Percentiles rank a stretch among this genome's conserved stretches.
Evolutionary conservation across 768 basidiomycete species (phyloP).

Genomic region (Pleurotus salmoneostramineus): DNA sequence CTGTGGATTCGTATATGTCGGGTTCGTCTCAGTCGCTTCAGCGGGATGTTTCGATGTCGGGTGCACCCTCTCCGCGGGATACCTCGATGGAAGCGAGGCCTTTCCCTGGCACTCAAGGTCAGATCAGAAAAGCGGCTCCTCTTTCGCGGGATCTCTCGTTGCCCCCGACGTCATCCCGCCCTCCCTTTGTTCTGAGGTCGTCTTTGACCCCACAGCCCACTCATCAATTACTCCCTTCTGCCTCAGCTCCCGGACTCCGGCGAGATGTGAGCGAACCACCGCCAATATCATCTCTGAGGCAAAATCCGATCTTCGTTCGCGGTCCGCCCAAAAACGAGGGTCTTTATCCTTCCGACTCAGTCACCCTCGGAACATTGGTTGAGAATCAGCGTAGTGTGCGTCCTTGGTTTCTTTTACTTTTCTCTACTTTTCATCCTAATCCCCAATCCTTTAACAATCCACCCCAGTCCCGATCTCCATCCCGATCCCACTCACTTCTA

Average conservation of each 20-base stretch:
- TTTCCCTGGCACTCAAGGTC: constrained; percentile 8
- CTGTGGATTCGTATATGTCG: constrained; percentile 58
- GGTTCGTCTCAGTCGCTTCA: constrained; percentile 32
- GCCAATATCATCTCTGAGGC: constrained; percentile 52
- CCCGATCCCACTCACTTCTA: constrained; percentile 45
- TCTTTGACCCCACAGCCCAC: constrained; percentile 68
- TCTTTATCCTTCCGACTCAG: constrained; percentile 26
- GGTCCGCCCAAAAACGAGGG: constrained; percentile 38
- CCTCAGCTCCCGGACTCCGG: constrained; percentile 14
- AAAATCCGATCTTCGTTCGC: constrained; percentile 69
- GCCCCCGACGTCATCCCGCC: constrained; percentile 42
- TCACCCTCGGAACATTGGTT: constrained; percentile 56
- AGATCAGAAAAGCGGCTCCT: constrained; percentile 11
- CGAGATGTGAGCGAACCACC: constrained; percentile 69
- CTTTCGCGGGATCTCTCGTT: constrained; percentile 38
- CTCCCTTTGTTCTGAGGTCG: constrained; percentile 59
- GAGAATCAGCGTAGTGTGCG: constrained; percentile 56
- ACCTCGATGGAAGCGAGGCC: constrained; percentile 29
- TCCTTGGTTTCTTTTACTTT: constrained; percentile 11
- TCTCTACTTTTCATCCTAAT: not conserved
- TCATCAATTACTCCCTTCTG: constrained; percentile 1
- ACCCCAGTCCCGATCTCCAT: constrained; percentile 42
- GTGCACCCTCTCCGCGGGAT: constrained; percentile 32
- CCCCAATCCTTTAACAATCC: constrained; percentile 1
- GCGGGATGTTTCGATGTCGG: constrained; percentile 40